phyloP scores from a whole-genome alignment of 345 rosid genomes.

The Rubroshorea leprosula region DNA sequence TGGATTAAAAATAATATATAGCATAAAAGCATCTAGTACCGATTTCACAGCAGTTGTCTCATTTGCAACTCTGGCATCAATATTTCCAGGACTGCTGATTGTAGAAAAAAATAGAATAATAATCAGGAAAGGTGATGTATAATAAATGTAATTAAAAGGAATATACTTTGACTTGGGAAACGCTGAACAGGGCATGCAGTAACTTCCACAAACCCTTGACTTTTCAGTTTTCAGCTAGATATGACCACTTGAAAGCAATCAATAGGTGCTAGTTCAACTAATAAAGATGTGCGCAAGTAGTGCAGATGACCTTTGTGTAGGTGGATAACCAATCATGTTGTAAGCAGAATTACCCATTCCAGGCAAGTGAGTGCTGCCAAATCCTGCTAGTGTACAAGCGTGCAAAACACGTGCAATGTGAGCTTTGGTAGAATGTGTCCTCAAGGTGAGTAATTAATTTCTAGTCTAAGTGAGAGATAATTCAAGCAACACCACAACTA shows the following conservation, averaged over 20 bases:
- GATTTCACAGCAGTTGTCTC: constrained; percentile 31
- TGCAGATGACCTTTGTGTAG: constrained; percentile 96
- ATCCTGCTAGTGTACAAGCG: constrained; percentile 97
- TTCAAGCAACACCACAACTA: constrained; percentile 22
- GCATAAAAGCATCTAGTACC: constrained; percentile 34
- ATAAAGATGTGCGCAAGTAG: constrained; percentile 63
- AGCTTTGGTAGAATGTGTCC: constrained; percentile 59
- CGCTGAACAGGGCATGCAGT: constrained; percentile 23
- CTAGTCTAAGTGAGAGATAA: constrained; percentile 28
- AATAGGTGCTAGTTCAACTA: constrained; percentile 26
- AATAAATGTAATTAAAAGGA: constrained; percentile 15
- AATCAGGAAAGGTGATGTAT: constrained; percentile 4
- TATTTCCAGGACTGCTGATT: constrained; percentile 42
- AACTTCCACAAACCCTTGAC: constrained; percentile 32
- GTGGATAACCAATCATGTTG: constrained; percentile 86
- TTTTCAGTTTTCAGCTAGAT: constrained; percentile 31
- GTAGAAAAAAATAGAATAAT: constrained; percentile 16
- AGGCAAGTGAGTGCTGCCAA: constrained; percentile 85
- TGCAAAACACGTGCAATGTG: constrained; percentile 93
- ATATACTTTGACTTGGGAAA: constrained; percentile 22
- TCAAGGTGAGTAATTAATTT: constrained; percentile 42
- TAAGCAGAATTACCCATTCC: constrained; percentile 85
- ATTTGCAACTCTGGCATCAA: constrained; percentile 38
- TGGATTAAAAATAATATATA: constrained; percentile 7
- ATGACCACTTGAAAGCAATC: constrained; percentile 13